Conservation (phyloP, 805 yeast species). For the Candida nonsorbophila region DNA sequence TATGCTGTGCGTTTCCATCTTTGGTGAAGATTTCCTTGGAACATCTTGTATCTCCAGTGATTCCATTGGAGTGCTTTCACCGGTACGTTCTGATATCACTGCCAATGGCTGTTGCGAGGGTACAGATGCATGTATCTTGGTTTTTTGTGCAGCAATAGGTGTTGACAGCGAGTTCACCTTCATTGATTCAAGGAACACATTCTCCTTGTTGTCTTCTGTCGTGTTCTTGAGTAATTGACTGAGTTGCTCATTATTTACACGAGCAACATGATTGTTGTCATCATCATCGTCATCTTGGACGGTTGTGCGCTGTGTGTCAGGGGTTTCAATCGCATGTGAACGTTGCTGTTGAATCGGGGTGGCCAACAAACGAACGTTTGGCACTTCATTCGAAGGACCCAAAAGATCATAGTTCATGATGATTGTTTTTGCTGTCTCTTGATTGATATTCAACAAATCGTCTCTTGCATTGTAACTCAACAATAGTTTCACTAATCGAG, state of each 20-base stretch:
- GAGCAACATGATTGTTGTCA: constrained; percentile 21
- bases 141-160: constrained; percentile 17
- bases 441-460: constrained; percentile 38
- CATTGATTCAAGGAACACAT: constrained; percentile 33
- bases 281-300: constrained; percentile 40
- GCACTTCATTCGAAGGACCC: no score
- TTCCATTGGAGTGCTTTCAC: constrained; percentile 21
- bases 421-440: constrained; percentile 41
- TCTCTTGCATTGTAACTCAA: constrained; percentile 80
- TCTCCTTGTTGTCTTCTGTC: constrained; percentile 43
- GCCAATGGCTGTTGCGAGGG: constrained; percentile 22
- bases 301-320: constrained; percentile 42
- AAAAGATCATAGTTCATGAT: constrained; percentile 34
- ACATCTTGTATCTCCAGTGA: constrained; percentile 1
- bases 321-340: constrained; percentile 25
- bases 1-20: constrained; percentile 16
- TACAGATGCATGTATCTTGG: constrained; percentile 5
- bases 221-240: constrained; percentile 13
- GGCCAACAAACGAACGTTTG: no score
- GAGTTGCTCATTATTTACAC: constrained; percentile 31
- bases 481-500: constrained; percentile 70
- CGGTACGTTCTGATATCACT: constrained; percentile 26
- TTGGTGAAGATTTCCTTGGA: constrained; percentile 1
- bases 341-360: constrained; percentile 22
- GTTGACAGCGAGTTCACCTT: constrained; percentile 27